Base-by-base conservation (phyloP, 305 asterid species). In the Fraxinus velutina region DNA sequence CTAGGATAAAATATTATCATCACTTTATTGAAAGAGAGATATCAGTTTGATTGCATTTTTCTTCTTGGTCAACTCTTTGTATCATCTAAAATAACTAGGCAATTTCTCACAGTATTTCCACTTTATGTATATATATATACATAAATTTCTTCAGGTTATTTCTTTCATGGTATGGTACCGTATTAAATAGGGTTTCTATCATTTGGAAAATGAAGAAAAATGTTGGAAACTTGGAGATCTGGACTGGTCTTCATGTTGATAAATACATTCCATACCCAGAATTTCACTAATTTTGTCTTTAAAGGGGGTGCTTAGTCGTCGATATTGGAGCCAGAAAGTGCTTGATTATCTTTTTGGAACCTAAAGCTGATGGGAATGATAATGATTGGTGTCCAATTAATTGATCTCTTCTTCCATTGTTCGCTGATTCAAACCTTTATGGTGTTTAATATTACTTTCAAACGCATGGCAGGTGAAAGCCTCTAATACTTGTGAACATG, bases 391-490 rank as follows among this genome's bases (percentile, higher is more conserved):
- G 68, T 80, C 64, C 33, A 33, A 36, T 74, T 68, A 52, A 32
- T 42, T 70, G 68, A 34, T 55, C 12, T 75, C 75, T 78, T 33
- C 73, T 72, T 77, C n/a, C 73, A 55, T 57, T n/a, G 64, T 37
- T 72, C 47, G 73, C 52, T 19, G 68, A 79, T 80, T 74, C 73
- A 17, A 71, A 27, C 75, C 27, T 17, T 57, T 73, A 55, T 77
- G n/a, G 13, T 78, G 22, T 82, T 79, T 80, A 24, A 75, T 72
- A 64, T 60, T 12, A 5, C 76, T 66, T 73, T 79, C 50, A 79
- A 83, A 57, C 57, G 39, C 73, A 71, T 86, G 72, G 83, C 90
- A 91, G 96, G 96, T 90, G 75, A 90, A 84, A 84, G 78, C 92
- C 78, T 88, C 92, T 13, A 88, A 83, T 80, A 39, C 88, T 44